Evolutionary conservation across 331 rosid genomes (phyloP).

Genomic region (Erythrophleum ivorense): DNA sequence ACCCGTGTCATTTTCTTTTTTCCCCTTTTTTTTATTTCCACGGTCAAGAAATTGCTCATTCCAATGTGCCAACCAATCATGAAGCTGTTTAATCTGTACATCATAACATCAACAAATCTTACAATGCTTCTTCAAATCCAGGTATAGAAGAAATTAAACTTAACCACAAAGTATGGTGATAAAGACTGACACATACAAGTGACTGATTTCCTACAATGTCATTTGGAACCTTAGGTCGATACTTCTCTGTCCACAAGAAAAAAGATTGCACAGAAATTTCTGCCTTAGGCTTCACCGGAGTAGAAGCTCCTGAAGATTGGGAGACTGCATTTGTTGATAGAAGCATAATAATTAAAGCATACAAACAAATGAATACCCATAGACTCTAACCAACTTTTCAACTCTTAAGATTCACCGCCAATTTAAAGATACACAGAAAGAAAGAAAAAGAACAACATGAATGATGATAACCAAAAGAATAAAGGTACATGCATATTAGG

Average conservation of each 20-base stretch:
- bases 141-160: slow-evolving; percentile 19
- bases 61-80: slow-evolving; percentile 89
- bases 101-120: slow-evolving; percentile 40
- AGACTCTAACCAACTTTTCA: slow-evolving; percentile 16
- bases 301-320: slow-evolving; percentile 54
- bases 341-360: slow-evolving; percentile 45
- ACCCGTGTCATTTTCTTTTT: slow-evolving; percentile 62
- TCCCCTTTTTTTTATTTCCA: slow-evolving; percentile 68
- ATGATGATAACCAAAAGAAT: slow-evolving; percentile 21
- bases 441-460: slow-evolving; percentile 11
- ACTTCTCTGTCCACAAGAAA: slow-evolving; percentile 84
- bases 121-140: slow-evolving; percentile 24
- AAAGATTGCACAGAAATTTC: slow-evolving; percentile 44
- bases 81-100: slow-evolving; percentile 83
- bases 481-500: slow-evolving; percentile 27
- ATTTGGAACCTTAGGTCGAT: slow-evolving; percentile 73
- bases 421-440: slow-evolving; percentile 30
- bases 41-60: slow-evolving; percentile 70
- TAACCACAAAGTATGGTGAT: slow-evolving; percentile 33
- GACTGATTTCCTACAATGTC: slow-evolving; percentile 90
- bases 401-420: slow-evolving; percentile 27
- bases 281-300: slow-evolving; percentile 53
- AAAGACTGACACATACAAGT: slow-evolving; percentile 60
- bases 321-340: slow-evolving; percentile 46
- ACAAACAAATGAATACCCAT: slow-evolving; percentile 26